A percentile compares a stretch with the other conserved stretches of the same genome.
phyloP scores from a whole-genome alignment of 768 basidiomycete species.

The Boletus eberwhitei region DNA sequence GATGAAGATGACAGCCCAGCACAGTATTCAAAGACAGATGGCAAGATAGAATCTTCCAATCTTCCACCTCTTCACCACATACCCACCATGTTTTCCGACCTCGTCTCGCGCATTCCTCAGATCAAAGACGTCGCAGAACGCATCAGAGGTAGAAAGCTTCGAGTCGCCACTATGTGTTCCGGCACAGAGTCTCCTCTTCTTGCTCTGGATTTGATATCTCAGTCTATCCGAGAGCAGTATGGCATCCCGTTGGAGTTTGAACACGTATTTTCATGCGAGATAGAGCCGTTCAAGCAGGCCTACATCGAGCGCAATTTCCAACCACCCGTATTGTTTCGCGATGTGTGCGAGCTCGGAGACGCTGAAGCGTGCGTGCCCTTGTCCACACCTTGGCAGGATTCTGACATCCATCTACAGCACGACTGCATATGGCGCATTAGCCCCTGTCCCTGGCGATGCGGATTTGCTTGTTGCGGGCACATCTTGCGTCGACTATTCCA shows the following conservation, averaged over 20 bases:
- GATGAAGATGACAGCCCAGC: conserved; percentile 31
- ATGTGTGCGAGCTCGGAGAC: conserved; percentile 86
- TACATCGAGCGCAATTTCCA: conserved; percentile 97
- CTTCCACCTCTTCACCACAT: conserved; percentile 76
- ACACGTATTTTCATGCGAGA: conserved; percentile 96
- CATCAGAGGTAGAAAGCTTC: conserved; percentile 75
- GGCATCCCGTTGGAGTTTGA: conserved; percentile 66
- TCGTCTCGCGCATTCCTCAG: conserved; percentile 61
- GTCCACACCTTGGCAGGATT: background rate
- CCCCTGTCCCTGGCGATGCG: conserved; percentile 83
- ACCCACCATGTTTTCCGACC: conserved; percentile 71
- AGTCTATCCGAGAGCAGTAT: conserved; percentile 67
- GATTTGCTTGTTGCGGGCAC: conserved; percentile 92
- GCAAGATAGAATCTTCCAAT: conserved; percentile 50
- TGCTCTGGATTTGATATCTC: conserved; percentile 80
- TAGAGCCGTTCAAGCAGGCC: conserved; percentile 95
- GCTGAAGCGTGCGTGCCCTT: conserved; percentile 61
- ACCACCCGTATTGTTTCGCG: conserved; percentile 88
- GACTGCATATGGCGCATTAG: conserved; percentile 88
- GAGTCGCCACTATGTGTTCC: conserved; percentile 96
- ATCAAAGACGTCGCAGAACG: conserved; percentile 65
- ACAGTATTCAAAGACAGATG: conserved; percentile 36
- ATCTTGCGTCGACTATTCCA: conserved; percentile 97
- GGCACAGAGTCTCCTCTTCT: conserved; percentile 94
- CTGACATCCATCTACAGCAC: conserved; percentile 46